Evolutionary conservation across 306 rosid species (phyloP).

Genomic region (Lathyrus aphaca): DNA sequence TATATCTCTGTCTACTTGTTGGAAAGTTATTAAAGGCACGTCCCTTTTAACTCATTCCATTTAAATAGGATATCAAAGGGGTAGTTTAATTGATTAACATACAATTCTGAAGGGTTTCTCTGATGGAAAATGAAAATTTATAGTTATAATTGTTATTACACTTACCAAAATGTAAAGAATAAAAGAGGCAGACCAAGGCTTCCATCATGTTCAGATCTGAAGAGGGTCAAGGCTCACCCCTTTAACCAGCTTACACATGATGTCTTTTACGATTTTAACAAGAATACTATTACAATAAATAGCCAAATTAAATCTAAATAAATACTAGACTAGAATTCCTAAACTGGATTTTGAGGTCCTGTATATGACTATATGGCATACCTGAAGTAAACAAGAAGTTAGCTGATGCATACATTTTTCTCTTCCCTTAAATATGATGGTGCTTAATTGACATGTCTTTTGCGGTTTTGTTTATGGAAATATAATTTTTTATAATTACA

Average conservation of each 20-base stretch:
- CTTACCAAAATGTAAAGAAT: neutral
- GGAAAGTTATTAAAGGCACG: neutral
- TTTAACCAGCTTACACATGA: neutral
- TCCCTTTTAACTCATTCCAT: neutral
- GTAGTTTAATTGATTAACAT: neutral
- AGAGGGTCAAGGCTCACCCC: constrained; percentile 1
- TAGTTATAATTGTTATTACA: neutral
- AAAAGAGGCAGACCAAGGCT: neutral
- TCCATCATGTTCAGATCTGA: neutral
- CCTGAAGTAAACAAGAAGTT: constrained; percentile 18
- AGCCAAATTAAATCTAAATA: constrained; percentile 13
- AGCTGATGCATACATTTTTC: neutral
- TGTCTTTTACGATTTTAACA: constrained; percentile 10
- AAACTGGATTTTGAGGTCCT: neutral
- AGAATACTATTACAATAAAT: constrained; percentile 1
- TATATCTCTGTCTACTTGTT: neutral
- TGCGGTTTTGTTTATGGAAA: neutral
- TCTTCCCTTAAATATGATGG: constrained; percentile 25
- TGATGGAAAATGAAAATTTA: neutral
- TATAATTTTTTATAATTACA: constrained; percentile 23
- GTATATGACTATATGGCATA: neutral
- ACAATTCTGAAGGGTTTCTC: neutral
- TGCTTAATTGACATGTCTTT: constrained; percentile 11
- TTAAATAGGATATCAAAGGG: neutral
- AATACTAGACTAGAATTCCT: constrained; percentile 2